A percentile compares a stretch with the other conserved stretches of the same genome.
Conservation (phyloP, 2,329 filamentous ascomycete genomes). For the Xylaria sp. region DNA sequence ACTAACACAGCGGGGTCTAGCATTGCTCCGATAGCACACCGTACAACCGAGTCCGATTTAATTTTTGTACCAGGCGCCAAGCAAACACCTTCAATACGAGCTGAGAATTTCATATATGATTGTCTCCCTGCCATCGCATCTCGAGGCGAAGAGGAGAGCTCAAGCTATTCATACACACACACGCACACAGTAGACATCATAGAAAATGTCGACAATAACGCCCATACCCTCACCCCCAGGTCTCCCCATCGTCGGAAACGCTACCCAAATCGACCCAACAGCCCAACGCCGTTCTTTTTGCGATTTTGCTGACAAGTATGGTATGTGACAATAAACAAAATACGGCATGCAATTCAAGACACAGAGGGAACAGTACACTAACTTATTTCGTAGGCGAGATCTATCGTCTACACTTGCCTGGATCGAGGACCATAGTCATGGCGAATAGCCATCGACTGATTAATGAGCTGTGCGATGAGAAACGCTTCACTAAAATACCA, state of each 20-base stretch:
- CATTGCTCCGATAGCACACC: constrained; percentile 24
- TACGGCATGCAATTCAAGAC: too few relatives aligned
- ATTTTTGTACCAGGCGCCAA: constrained; percentile 20
- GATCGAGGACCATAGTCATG: constrained; percentile 59
- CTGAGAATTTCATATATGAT: constrained; percentile 29
- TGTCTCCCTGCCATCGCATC: not conserved
- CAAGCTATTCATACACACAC: not conserved
- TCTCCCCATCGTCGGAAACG: constrained; percentile 73
- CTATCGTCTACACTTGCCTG: constrained; percentile 65
- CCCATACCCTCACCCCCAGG: constrained; percentile 73
- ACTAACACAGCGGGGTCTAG: constrained; percentile 25
- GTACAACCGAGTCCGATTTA: constrained; percentile 4
- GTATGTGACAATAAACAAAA: constrained; percentile 53
- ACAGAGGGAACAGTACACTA: constrained; percentile 32
- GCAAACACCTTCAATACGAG: not conserved
- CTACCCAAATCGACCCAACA: constrained; percentile 70
- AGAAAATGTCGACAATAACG: constrained; percentile 40
- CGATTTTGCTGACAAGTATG: constrained; percentile 72
- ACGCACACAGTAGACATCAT: not conserved
- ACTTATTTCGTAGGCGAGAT: constrained; percentile 62
- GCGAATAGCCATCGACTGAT: constrained; percentile 66
- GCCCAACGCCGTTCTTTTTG: constrained; percentile 65
- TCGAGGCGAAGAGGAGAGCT: not conserved
- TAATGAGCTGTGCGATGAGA: constrained; percentile 73
- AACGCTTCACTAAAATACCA: constrained; percentile 71